These are phyloP conservation scores for Pholiota adiposa DNA, from an alignment of 1,284 basidiomycete genomes.

Conservation along the genomic window DNA sequence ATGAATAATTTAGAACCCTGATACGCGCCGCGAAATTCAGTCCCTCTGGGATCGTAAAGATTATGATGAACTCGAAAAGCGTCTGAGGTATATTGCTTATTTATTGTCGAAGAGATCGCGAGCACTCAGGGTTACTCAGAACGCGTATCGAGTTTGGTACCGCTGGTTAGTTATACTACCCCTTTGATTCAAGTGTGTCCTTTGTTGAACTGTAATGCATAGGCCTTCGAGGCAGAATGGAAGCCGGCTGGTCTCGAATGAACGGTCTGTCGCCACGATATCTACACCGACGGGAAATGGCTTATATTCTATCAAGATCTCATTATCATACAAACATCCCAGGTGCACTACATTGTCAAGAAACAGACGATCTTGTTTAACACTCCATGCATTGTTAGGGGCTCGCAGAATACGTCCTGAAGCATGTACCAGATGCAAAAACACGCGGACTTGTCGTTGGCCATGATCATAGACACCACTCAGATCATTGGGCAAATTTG, in stretches of 20 bases:
- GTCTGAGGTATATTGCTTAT: constrained; percentile 52
- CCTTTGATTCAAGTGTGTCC: neutral
- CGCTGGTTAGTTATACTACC: constrained; percentile 58
- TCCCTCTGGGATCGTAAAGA: constrained; percentile 49
- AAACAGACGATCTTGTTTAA: neutral
- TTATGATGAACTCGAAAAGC: constrained; percentile 53
- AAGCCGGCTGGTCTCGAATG: constrained; percentile 86
- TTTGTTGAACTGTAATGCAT: constrained; percentile 3
- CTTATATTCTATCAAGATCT: constrained; percentile 50
- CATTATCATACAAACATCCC: constrained; percentile 81
- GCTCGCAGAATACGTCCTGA: constrained; percentile 70
- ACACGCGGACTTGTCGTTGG: constrained; percentile 77
- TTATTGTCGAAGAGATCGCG: neutral
- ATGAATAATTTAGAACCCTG: constrained; percentile 51
- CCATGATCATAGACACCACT: constrained; percentile 82
- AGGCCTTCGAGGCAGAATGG: constrained; percentile 84
- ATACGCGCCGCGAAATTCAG: constrained; percentile 59
- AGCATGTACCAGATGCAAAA: constrained; percentile 54
- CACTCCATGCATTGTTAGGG: constrained; percentile 52
- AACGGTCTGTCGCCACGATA: constrained; percentile 49
- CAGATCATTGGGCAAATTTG: constrained; percentile 74
- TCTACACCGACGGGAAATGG: neutral
- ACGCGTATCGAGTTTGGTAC: constrained; percentile 84
- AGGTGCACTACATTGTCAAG: constrained; percentile 44
- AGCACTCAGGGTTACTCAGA: constrained; percentile 37